Evolutionary conservation across 2,329 filamentous ascomycete species (phyloP).

Genomic region (Neofusicoccum parvum): DNA sequence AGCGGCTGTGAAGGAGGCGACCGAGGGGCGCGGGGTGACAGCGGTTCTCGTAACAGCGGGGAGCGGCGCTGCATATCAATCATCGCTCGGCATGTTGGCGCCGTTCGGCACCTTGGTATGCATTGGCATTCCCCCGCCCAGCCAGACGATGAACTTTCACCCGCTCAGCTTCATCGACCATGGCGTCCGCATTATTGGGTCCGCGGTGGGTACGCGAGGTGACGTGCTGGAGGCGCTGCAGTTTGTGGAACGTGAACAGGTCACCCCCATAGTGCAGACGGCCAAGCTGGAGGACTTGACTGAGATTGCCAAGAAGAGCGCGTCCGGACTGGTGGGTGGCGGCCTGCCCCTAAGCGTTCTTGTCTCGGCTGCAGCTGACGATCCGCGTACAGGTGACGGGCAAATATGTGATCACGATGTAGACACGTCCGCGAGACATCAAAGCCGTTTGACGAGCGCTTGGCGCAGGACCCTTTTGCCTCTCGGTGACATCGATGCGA

Average conservation of each 20-base stretch:
- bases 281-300: conserved; percentile 12
- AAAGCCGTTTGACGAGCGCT: not conserved
- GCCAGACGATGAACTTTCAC: conserved; percentile 16
- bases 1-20: conserved; percentile 37
- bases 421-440: not conserved
- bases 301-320: conserved; percentile 11
- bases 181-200: conserved; percentile 43
- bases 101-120: conserved; percentile 34
- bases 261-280: conserved; percentile 7
- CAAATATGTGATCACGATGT: conserved; percentile 16
- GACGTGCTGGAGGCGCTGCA: conserved; percentile 46
- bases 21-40: conserved; percentile 27
- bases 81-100: conserved; percentile 31
- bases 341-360: not conserved
- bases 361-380: conserved; percentile 3
- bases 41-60: conserved; percentile 18
- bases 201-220: conserved; percentile 46
- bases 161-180: conserved; percentile 16
- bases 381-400: not conserved
- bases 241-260: conserved; percentile 15
- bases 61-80: conserved; percentile 37
- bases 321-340: conserved; percentile 14
- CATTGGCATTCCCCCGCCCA: conserved; percentile 31
- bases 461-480: not conserved
- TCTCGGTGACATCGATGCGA: not conserved